phyloP scores from a whole-genome alignment of 2,329 filamentous ascomycete species.

The Aspergillus quadrilineatus region DNA sequence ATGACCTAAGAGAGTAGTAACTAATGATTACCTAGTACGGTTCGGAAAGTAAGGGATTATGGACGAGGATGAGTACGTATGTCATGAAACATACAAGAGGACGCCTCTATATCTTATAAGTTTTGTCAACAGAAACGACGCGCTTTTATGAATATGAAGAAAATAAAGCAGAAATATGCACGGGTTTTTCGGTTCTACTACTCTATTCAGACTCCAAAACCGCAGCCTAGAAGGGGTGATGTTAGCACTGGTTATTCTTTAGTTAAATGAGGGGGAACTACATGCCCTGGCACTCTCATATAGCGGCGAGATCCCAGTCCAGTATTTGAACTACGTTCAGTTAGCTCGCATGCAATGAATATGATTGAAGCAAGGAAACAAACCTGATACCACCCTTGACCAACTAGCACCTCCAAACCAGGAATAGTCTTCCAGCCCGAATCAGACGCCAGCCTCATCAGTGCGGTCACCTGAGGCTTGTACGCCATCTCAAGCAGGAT shows the following conservation, averaged over 20 bases:
- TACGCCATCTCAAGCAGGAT: conserved; percentile 95
- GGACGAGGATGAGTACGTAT: too few species aligned
- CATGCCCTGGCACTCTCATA: conserved; percentile 66
- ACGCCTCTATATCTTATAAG: too few species aligned
- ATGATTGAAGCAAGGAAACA: conserved; percentile 30
- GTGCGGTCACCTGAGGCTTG: conserved; percentile 75
- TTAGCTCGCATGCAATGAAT: not conserved
- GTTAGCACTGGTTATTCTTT: not conserved
- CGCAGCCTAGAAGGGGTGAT: conserved; percentile 1
- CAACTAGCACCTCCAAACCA: conserved; percentile 83
- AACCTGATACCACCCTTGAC: conserved; percentile 82
- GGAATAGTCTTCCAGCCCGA: conserved; percentile 80
- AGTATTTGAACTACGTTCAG: conserved; percentile 66
- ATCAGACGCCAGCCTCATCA: conserved; percentile 80
- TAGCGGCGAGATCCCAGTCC: conserved; percentile 76
- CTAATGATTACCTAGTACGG: too few species aligned
- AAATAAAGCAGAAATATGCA: not conserved
- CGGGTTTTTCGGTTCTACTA: not conserved
- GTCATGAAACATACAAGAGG: too few species aligned
- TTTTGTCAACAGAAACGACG: not conserved
- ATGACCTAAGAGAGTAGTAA: too few species aligned
- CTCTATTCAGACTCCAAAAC: conserved; percentile 6
- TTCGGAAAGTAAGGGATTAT: too few species aligned
- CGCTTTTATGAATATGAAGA: conserved; percentile 11
- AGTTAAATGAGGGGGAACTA: not conserved